Evolutionary conservation across 164 flowering plant genomes (phyloP).

Genomic region (Macadamia integrifolia): DNA sequence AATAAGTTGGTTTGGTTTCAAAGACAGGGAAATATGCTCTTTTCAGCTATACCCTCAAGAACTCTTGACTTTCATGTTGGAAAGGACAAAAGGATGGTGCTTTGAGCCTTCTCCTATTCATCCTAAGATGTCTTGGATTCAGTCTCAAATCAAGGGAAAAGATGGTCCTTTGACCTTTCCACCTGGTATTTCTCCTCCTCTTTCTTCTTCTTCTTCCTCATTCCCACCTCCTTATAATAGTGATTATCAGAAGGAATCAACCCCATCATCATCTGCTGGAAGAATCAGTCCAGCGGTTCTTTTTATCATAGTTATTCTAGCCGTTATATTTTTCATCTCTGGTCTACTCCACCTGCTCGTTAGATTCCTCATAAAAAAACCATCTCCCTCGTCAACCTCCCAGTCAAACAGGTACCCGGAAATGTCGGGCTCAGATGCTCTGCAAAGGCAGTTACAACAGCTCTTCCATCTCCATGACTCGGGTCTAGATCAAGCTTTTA

Average conservation of each 20-base stretch:
- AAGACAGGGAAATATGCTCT: conserved; percentile 5
- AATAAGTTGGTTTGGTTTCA: neutral
- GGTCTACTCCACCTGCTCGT: conserved; percentile 66
- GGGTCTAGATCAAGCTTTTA: conserved; percentile 73
- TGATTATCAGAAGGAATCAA: conserved; percentile 22
- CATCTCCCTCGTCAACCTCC: conserved; percentile 39
- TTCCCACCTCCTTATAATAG: conserved; percentile 20
- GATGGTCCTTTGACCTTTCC: conserved; percentile 22
- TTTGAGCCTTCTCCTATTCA: conserved; percentile 7
- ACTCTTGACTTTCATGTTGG: conserved; percentile 2
- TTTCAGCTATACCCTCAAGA: neutral
- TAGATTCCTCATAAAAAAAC: conserved; percentile 46
- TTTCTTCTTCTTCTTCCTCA: conserved; percentile 13
- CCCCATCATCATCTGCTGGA: conserved; percentile 30
- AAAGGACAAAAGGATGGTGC: conserved; percentile 10
- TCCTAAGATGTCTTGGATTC: conserved; percentile 19
- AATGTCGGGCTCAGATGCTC: conserved; percentile 33
- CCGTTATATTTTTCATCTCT: conserved; percentile 53
- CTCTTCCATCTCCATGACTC: conserved; percentile 81
- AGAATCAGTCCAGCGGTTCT: conserved; percentile 57
- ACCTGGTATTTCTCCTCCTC: conserved; percentile 20
- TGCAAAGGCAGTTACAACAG: conserved; percentile 81
- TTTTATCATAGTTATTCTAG: conserved; percentile 47
- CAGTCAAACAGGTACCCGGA: conserved; percentile 48
- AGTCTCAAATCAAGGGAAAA: conserved; percentile 16